phyloP scores from a whole-genome alignment of 1,284 basidiomycete species.

The Fistulinella cinereoalba region DNA sequence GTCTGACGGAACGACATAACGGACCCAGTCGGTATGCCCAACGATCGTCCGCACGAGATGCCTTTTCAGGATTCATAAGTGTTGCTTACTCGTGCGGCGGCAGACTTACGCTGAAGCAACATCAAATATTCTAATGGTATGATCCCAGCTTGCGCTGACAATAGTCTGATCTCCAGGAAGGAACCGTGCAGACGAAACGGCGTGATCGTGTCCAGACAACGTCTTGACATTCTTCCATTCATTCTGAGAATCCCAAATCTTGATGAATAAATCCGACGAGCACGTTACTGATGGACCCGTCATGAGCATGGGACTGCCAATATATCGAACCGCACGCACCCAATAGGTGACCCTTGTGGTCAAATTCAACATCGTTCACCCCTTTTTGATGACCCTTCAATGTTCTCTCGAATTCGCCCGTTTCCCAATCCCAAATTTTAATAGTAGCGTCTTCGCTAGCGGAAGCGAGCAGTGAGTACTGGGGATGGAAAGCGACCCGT shows the following conservation, averaged over 20 bases:
- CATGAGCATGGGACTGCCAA: constrained; percentile 1
- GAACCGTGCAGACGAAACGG: constrained; percentile 82
- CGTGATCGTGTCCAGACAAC: constrained; percentile 87
- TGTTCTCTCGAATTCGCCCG: constrained; percentile 88
- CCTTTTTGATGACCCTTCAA: constrained; percentile 91
- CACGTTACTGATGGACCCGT: constrained; percentile 63
- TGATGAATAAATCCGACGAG: constrained; percentile 87
- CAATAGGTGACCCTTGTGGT: constrained; percentile 77
- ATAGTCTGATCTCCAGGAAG: constrained; percentile 81
- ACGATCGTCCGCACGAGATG: constrained; percentile 58
- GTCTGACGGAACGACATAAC: constrained; percentile 64
- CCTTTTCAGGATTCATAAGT: constrained; percentile 34
- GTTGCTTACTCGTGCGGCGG: constrained; percentile 1
- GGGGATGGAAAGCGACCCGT: constrained; percentile 82
- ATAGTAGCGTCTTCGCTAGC: constrained; percentile 87
- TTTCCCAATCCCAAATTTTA: constrained; percentile 96
- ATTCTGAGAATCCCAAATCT: constrained; percentile 88
- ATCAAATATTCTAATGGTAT: constrained; percentile 85
- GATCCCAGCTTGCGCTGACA: constrained; percentile 84
- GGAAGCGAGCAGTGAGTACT: constrained; percentile 79
- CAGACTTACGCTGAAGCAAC: constrained; percentile 71
- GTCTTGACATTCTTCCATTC: constrained; percentile 89
- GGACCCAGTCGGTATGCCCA: constrained; percentile 63
- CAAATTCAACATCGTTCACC: constrained; percentile 86
- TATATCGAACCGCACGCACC: constrained; percentile 47